These are phyloP conservation scores for Phytophthora tentaculata DNA, from an alignment of 352 stramenopile genomes.

Conservation along the genomic window DNA sequence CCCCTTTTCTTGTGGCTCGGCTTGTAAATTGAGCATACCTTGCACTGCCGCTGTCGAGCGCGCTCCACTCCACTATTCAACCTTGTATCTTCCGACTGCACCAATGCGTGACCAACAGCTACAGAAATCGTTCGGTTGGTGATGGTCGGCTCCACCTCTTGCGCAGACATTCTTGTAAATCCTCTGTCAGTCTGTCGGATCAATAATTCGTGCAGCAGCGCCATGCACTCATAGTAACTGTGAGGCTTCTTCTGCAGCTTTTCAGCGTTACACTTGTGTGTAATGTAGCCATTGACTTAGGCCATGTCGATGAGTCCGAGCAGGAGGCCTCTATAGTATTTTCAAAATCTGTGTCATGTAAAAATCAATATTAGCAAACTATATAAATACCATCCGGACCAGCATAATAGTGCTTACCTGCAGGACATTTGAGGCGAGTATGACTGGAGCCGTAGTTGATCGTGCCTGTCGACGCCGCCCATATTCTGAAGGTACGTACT, in stretches of 20 bases:
- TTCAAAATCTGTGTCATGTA: not conserved
- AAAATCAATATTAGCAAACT: not conserved
- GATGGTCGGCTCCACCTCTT: not conserved
- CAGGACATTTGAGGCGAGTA: too few relatives aligned
- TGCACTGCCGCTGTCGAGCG: slow-evolving; percentile 3
- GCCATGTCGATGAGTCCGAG: not conserved
- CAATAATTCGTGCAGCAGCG: not conserved
- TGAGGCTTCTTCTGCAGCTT: not conserved
- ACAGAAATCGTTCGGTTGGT: not conserved
- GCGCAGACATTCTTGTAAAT: not conserved
- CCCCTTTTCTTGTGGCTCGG: slow-evolving; percentile 12
- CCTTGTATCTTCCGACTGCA: not conserved
- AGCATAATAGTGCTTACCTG: not conserved
- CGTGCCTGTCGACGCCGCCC: too few relatives aligned
- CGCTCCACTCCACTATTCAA: slow-evolving; percentile 3
- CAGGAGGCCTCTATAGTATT: not conserved
- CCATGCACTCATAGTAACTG: not conserved
- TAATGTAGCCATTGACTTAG: not conserved
- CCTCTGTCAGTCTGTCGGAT: not conserved
- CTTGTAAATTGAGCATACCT: slow-evolving; percentile 24
- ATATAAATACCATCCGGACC: not conserved
- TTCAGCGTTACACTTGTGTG: not conserved
- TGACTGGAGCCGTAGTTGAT: too few relatives aligned
- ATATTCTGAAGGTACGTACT: too few relatives aligned
- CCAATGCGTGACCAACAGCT: not conserved